phyloP scores from a whole-genome alignment of 768 basidiomycete genomes.

The Coprinopsis sp. region DNA sequence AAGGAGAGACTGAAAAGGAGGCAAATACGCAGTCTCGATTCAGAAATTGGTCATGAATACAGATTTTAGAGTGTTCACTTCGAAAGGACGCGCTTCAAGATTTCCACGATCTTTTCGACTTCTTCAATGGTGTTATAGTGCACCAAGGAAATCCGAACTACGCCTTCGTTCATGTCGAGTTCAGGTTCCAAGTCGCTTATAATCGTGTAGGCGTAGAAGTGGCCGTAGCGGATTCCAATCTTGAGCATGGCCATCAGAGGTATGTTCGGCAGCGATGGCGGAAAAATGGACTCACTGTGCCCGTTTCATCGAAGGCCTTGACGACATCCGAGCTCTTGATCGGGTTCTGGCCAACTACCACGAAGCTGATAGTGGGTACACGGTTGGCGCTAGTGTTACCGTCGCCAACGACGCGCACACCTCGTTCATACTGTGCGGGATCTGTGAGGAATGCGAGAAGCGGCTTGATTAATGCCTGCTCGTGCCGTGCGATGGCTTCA shows the following conservation, averaged over 20 bases:
- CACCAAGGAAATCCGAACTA: slow-evolving; percentile 71
- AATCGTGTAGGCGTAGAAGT: slow-evolving; percentile 73
- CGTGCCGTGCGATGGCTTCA: slow-evolving; percentile 54
- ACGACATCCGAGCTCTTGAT: slow-evolving; percentile 64
- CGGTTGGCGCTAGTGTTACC: slow-evolving; percentile 38
- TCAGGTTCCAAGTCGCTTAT: slow-evolving; percentile 50
- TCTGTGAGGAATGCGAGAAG: slow-evolving; percentile 54
- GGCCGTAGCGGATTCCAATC: slow-evolving; percentile 76
- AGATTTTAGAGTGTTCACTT: not conserved
- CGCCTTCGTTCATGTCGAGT: slow-evolving; percentile 57
- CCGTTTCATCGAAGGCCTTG: slow-evolving; percentile 55
- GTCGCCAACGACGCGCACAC: slow-evolving; percentile 66
- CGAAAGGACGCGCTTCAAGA: slow-evolving; percentile 48
- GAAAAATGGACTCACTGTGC: slow-evolving; percentile 42
- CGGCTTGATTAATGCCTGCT: slow-evolving; percentile 50
- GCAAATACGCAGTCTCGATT: not conserved
- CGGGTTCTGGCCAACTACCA: slow-evolving; percentile 54
- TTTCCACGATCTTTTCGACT: slow-evolving; percentile 52
- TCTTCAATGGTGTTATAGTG: slow-evolving; percentile 79
- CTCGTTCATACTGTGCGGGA: slow-evolving; percentile 44
- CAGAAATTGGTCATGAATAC: not conserved
- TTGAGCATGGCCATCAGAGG: slow-evolving; percentile 23
- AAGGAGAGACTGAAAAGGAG: too few species aligned
- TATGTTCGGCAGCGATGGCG: not conserved
- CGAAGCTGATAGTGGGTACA: slow-evolving; percentile 69